A percentile compares a stretch with the other conserved stretches of the same genome.
Evolutionary conservation across 202 grass and related monocot genomes (phyloP).

Genomic region (Sporobolus alterniflorus): DNA sequence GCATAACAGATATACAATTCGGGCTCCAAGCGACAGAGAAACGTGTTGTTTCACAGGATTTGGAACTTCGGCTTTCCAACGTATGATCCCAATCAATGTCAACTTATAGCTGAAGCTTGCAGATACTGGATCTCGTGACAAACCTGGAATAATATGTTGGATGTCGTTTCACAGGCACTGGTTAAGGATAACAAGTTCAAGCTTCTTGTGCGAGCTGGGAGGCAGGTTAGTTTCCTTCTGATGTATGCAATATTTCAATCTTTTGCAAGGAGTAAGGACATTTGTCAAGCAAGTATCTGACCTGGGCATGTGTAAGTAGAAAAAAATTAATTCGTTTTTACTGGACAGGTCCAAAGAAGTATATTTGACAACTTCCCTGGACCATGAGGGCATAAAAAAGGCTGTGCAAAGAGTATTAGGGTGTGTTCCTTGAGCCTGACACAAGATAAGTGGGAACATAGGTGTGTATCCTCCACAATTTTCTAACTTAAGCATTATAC

Average conservation of each 20-base stretch:
- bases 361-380: slow-evolving; percentile 87
- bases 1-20: slow-evolving; percentile 84
- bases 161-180: slow-evolving; percentile 61
- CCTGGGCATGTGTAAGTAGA: neutral
- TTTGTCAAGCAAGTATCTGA: neutral
- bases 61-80: slow-evolving; percentile 97
- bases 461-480: slow-evolving; percentile 11
- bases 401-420: slow-evolving; percentile 82
- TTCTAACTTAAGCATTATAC: slow-evolving; percentile 35
- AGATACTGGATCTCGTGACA: neutral
- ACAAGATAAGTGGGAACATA: neutral
- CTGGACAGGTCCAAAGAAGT: slow-evolving; percentile 88
- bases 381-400: slow-evolving; percentile 88
- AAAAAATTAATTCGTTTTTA: neutral
- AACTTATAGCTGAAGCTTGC: slow-evolving; percentile 4
- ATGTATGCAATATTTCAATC: neutral
- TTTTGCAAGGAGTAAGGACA: neutral
- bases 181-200: slow-evolving; percentile 91
- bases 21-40: slow-evolving; percentile 87
- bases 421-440: slow-evolving; percentile 71
- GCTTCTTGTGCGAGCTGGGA: slow-evolving; percentile 94
- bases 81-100: slow-evolving; percentile 40
- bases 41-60: slow-evolving; percentile 96
- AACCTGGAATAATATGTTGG: slow-evolving; percentile 25
- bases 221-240: slow-evolving; percentile 69